Conservation (phyloP, 805 yeast species). For the Nematodospora valgi region DNA sequence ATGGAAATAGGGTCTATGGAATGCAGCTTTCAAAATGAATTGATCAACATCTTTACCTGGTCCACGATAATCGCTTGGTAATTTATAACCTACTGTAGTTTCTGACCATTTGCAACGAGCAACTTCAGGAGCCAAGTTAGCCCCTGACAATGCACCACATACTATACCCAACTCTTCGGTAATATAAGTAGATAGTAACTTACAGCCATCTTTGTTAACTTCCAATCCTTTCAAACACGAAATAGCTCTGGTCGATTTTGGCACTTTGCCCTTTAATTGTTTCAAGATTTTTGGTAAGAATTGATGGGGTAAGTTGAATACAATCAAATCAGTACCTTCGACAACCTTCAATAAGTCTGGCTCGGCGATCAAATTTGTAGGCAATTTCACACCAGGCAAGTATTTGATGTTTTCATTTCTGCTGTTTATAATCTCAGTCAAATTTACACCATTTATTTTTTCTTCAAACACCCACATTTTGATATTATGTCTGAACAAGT, state of each 20-base stretch:
- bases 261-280: constrained; percentile 37
- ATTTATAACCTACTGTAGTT: constrained; percentile 42
- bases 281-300: constrained; percentile 38
- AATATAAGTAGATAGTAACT: constrained; percentile 41
- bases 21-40: constrained; percentile 37
- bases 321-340: constrained; percentile 39
- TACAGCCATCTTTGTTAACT: constrained; percentile 41
- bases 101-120: constrained; percentile 47
- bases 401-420: constrained; percentile 44
- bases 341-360: constrained; percentile 38
- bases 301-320: constrained; percentile 47
- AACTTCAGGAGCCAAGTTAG: constrained; percentile 45
- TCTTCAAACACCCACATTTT: constrained; percentile 48
- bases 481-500: constrained; percentile 34
- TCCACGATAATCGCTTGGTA: constrained; percentile 39
- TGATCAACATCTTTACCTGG: constrained; percentile 40
- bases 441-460: constrained; percentile 36
- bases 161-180: constrained; percentile 41
- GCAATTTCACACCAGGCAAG: constrained; percentile 41
- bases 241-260: constrained; percentile 38
- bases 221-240: constrained; percentile 46
- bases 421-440: constrained; percentile 42
- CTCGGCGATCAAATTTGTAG: constrained; percentile 37
- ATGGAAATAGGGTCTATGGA: constrained; percentile 47
- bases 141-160: constrained; percentile 48